Evolutionary conservation across 805 yeast genomes (phyloP).

Genomic region (Zygosaccharomyces siamensis): DNA sequence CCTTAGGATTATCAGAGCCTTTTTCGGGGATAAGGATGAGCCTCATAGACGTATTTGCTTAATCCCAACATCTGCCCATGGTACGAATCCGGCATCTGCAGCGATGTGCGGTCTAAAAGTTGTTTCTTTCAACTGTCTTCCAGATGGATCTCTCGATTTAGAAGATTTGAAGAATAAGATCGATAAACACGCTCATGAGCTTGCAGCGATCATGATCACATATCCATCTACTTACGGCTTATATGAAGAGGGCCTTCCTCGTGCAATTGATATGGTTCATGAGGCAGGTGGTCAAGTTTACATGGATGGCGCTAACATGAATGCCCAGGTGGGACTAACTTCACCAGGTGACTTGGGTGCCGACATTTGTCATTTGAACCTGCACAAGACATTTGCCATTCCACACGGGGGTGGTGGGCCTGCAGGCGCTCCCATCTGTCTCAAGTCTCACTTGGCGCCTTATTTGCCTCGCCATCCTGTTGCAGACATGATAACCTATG

Average conservation of each 20-base stretch:
- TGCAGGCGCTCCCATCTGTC: conserved; percentile 98
- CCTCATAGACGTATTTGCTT: conserved; percentile 76
- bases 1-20: conserved; percentile 75
- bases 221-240: conserved; percentile 97
- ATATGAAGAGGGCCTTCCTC: conserved; percentile 78
- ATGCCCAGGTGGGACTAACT: conserved; percentile 96
- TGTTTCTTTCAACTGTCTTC: conserved; percentile 81
- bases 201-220: conserved; percentile 94
- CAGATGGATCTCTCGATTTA: conserved; percentile 82
- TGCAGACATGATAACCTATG: conserved; percentile 44
- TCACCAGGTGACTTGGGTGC: conserved; percentile 98
- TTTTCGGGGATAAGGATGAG: conserved; percentile 67
- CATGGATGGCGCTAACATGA: conserved; percentile 98
- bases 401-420: conserved; percentile 99
- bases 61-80: conserved; percentile 97
- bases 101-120: conserved; percentile 96
- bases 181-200: conserved; percentile 54
- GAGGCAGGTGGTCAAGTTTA: conserved; percentile 90
- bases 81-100: conserved; percentile 98
- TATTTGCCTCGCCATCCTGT: conserved; percentile 78
- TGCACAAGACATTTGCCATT: conserved; percentile 95
- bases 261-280: conserved; percentile 60
- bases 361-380: conserved; percentile 93
- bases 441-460: conserved; percentile 69
- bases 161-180: conserved; percentile 71